Conservation (phyloP, 1,139 yeast species). For the Diutina pseudorugosa region DNA sequence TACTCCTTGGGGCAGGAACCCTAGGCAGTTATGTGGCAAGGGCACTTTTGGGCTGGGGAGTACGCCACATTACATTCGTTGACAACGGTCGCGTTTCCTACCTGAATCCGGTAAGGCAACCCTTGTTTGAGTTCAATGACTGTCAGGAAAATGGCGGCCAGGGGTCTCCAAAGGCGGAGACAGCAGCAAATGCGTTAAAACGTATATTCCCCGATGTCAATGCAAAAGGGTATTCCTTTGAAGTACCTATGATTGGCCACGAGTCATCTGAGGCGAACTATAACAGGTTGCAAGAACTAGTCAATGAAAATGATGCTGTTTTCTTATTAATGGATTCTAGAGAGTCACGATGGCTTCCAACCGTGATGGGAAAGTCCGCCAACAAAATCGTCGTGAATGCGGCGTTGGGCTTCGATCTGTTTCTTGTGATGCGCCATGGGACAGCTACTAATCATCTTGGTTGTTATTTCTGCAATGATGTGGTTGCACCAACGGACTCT, state of each 20-base stretch:
- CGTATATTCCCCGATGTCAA: slow-evolving; percentile 70
- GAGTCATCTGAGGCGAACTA: slow-evolving; percentile 30
- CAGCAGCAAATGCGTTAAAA: slow-evolving; percentile 64
- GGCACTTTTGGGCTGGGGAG: slow-evolving; percentile 89
- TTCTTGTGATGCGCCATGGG: slow-evolving; percentile 90
- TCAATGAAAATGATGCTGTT: slow-evolving; percentile 59
- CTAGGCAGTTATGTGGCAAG: slow-evolving; percentile 87
- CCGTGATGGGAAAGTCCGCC: slow-evolving; percentile 58
- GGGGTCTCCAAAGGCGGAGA: slow-evolving; percentile 60
- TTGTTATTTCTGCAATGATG: slow-evolving; percentile 92
- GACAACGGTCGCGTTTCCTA: slow-evolving; percentile 84
- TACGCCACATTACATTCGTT: slow-evolving; percentile 68
- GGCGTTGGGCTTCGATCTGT: slow-evolving; percentile 91
- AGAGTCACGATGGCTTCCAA: slow-evolving; percentile 94
- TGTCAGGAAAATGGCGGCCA: slow-evolving; percentile 44
- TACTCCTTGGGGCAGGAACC: slow-evolving; percentile 93
- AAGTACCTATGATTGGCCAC: slow-evolving; percentile 96
- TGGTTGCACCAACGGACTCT: slow-evolving; percentile 86
- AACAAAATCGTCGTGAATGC: slow-evolving; percentile 75
- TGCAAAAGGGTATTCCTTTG: slow-evolving; percentile 48
- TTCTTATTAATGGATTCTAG: slow-evolving; percentile 86
- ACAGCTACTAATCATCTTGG: slow-evolving; percentile 38
- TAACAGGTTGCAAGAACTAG: slow-evolving; percentile 37
- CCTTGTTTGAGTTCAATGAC: slow-evolving; percentile 67
- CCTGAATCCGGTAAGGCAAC: slow-evolving; percentile 93